Conservation (phyloP, 164 flowering plant species). For the Umbellularia californica region DNA sequence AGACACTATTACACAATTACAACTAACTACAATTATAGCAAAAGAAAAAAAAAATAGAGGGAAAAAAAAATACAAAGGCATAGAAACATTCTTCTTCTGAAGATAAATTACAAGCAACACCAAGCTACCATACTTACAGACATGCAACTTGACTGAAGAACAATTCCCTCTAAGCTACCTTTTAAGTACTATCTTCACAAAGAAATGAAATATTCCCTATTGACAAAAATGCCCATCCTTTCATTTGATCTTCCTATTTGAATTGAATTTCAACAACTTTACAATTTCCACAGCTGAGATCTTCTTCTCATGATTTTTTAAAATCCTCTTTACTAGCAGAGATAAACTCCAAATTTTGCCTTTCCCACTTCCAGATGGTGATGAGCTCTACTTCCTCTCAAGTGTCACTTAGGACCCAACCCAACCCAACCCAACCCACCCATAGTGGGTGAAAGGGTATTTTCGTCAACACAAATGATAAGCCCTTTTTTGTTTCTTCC, state of each 20-base stretch:
- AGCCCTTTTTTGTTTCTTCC: too few relatives aligned
- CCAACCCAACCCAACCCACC: too few relatives aligned
- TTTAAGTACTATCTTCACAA: neutral
- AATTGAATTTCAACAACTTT: neutral
- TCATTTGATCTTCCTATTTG: neutral
- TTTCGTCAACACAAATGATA: neutral
- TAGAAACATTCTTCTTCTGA: neutral
- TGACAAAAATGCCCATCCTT: neutral
- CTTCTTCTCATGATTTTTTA: neutral
- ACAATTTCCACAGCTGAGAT: too few relatives aligned
- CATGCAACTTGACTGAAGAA: neutral
- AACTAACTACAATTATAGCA: too few relatives aligned
- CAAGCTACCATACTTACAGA: neutral
- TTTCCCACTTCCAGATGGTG: too few relatives aligned
- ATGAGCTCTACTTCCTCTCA: too few relatives aligned
- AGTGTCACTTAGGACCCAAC: too few relatives aligned
- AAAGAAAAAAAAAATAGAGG: too few relatives aligned
- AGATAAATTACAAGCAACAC: neutral
- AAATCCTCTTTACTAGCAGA: neutral
- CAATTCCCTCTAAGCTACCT: neutral
- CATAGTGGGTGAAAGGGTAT: neutral
- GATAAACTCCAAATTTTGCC: too few relatives aligned
- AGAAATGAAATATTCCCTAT: too few relatives aligned
- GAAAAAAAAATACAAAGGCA: neutral
- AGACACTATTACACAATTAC: too few relatives aligned